These are phyloP conservation scores for Lachancea lanzarotensis DNA, from an alignment of 805 yeast genomes.

Conservation along the genomic window DNA sequence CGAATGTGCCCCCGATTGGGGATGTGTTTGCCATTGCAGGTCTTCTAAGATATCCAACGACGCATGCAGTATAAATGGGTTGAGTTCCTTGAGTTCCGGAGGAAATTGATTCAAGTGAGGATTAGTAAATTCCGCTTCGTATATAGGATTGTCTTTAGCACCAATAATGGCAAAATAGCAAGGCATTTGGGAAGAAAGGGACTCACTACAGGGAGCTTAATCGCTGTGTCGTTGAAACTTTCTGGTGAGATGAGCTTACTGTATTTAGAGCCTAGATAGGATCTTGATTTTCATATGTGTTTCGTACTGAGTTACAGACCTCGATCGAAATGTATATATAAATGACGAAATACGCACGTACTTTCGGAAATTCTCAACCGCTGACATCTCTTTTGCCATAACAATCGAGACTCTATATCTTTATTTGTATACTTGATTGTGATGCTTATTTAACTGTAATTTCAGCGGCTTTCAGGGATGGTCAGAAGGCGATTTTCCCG, in stretches of 20 bases:
- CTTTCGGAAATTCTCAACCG: no score
- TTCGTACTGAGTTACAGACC: no score
- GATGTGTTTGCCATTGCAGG: constrained; percentile 67
- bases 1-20: constrained; percentile 16
- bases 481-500: no score
- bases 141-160: constrained; percentile 75
- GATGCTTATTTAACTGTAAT: no score
- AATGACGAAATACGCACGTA: no score
- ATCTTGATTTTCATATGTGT: no score
- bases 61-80: constrained; percentile 84
- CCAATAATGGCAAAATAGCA: constrained; percentile 79
- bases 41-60: constrained; percentile 90
- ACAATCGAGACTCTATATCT: no score
- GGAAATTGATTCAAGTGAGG: constrained; percentile 40
- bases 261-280: no score
- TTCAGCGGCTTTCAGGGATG: no score
- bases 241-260: not conserved
- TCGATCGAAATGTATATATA: no score
- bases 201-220: not conserved
- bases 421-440: no score
- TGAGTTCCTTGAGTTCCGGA: constrained; percentile 64
- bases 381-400: no score
- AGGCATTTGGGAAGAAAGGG: constrained; percentile 2
- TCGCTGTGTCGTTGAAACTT: not conserved
- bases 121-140: constrained; percentile 64